Conservation (phyloP, 1,284 basidiomycete species). For the Phenoliferia sp. region DNA sequence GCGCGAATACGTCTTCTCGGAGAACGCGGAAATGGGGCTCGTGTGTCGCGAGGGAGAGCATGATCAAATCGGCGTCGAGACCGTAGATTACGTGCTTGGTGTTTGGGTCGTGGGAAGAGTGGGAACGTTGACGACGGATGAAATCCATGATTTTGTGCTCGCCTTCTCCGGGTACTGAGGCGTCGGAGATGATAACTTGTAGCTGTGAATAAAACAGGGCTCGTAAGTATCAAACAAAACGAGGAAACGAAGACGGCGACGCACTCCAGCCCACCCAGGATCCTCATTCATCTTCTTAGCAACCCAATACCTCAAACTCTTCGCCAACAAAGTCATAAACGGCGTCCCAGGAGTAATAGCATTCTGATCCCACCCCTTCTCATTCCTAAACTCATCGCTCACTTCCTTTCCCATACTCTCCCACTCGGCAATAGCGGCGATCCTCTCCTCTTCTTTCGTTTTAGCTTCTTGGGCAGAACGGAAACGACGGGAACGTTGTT, state of each 20-base stretch:
- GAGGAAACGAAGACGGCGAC: conserved; percentile 39
- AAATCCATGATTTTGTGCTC: conserved; percentile 99
- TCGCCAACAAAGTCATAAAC: conserved; percentile 91
- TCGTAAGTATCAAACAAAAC: background rate
- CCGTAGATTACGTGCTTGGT: conserved; percentile 97
- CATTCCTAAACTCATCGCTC: conserved; percentile 76
- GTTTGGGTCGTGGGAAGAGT: conserved; percentile 87
- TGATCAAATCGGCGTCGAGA: conserved; percentile 97
- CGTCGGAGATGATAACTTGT: conserved; percentile 94
- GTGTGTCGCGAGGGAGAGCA: conserved; percentile 96
- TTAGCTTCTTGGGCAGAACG: conserved; percentile 90
- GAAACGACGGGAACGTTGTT: conserved; percentile 93
- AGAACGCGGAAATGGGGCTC: conserved; percentile 96
- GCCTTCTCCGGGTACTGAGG: conserved; percentile 94
- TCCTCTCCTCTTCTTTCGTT: conserved; percentile 81
- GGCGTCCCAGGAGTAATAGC: conserved; percentile 95
- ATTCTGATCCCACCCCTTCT: conserved; percentile 93
- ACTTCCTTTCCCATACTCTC: conserved; percentile 90
- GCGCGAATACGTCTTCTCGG: conserved; percentile 93
- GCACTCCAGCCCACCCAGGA: conserved; percentile 87
- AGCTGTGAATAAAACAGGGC: conserved; percentile 51
- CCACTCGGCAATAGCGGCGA: conserved; percentile 76
- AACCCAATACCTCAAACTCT: conserved; percentile 92
- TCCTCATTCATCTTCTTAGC: conserved; percentile 91
- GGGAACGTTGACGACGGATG: conserved; percentile 82